Evolutionary conservation across 306 rosid species (phyloP), one percentile per base, ranked within the genome.

Genomic region (Cucurbita moschata): DNA sequence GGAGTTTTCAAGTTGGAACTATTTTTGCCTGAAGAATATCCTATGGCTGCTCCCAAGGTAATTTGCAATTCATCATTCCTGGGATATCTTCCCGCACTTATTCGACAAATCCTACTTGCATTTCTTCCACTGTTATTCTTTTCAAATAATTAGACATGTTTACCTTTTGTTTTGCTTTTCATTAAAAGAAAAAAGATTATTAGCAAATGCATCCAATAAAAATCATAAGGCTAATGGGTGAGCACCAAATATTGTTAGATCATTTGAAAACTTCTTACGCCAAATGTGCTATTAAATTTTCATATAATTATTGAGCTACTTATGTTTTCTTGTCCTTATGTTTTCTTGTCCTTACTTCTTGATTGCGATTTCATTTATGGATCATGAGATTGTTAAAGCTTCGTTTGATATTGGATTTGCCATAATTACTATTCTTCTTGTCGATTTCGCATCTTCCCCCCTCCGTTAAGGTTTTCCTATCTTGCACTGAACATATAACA

Each of bases 41-140:
- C 98, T 75, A 93, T 93, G 98, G 97, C 97, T 79, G 98, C 98
- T 74, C 98, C 98, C 6, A 93, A 93, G 97, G 98, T 93, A 81
- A 79, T 80, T 79, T 80, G 56, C 12, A 6, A 46, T 78, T 21
- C 49, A 76, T 74, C 73, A 21, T 35, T 43, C 79, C 10, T 14
- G 39, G 26, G 4, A 10, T 19, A 2, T 37, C 60, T 50, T 77
- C 64, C 52, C 61, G 54, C 76, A 68, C 5, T 49, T 30, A 65
- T 65, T 46, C 12, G 72, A 21, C 7, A 67, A 7, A 6, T 30
- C 12, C 4, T 49, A 23, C 44, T 69, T 30, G 42, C 59, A 49
- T 49, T 66, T 26, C 44, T 23, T 46, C 13, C 21, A 26, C 43
- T 35, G 42, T 8, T 14, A 30, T 50, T 63, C 69, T 69, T 35